Base-by-base conservation (phyloP, 495 filamentous ascomycete genomes). In the Talaromyces borbonicus region DNA sequence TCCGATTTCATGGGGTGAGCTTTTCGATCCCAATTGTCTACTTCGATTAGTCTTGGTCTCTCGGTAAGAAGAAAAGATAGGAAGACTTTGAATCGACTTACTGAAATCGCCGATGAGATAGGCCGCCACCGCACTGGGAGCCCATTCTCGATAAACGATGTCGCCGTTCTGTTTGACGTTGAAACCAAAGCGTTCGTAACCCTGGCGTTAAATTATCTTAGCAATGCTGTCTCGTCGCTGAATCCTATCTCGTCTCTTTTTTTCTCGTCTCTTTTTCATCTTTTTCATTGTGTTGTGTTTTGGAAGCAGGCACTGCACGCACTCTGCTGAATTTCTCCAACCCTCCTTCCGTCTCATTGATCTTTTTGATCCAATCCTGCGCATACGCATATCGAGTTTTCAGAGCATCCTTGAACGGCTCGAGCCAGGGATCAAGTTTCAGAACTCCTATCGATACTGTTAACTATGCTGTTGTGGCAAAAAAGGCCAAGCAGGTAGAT, bases 101-200 rank as follows among this genome's bases (percentile, higher is more conserved):
- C 88, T 98, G 71, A 97, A 98, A 48, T 97, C 92, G 44, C 92
- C 92, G 49, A 97, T 83, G n/a, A 98, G 73, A 49, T 83, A 81
- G 15, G 92, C 92, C 53, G 82, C 65, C 16, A 78, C 62, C 42
- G 87, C 90, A 68, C 86, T 90, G 39, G 92, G 90, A 1, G 92
- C 92, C 92, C 92, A 98, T 78, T 98, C 92, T 52, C 85, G 78
- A 66, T 98, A 98, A 35, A 68, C 73, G 53, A 98, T 87, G 61
- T 90, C 87, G 53, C 85, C 82, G 55, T 95, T 83, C 8, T 80
- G 71, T 51, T 78, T 71, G 44, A 85, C 78, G 56, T 83, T 83
- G 60, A 98, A 73, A 39, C 92, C 92, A 61, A 83, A 95, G 45
- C 66, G 79, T 59, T 97, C 89, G 47, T 80, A 84, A 25, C 92